phyloP scores from a whole-genome alignment of 148 eudicot species.

The Chenopodium quinoa region DNA sequence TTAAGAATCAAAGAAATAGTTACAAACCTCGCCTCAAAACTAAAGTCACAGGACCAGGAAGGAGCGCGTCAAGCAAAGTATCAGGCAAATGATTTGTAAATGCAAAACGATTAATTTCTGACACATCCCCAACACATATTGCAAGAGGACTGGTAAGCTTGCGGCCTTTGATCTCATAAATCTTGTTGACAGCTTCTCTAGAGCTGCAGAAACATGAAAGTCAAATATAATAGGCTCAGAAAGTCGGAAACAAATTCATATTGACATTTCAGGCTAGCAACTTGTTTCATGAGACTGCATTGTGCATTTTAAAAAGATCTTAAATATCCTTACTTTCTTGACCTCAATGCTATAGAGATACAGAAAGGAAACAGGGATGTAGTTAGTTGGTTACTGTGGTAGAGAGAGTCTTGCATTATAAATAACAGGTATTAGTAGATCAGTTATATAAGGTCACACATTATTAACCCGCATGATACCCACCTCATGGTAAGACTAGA shows the following conservation, averaged over 20 bases:
- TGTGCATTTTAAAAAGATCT: not conserved
- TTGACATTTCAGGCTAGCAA: not conserved
- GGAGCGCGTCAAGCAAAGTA: conserved; percentile 69
- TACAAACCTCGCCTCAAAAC: conserved; percentile 76
- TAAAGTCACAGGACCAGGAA: conserved; percentile 95
- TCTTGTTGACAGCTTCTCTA: conserved; percentile 67
- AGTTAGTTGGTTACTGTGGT: not conserved
- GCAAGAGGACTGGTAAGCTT: conserved; percentile 85
- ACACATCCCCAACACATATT: conserved; percentile 87
- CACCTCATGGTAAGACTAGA: not conserved
- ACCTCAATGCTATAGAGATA: not conserved
- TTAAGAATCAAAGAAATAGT: not conserved
- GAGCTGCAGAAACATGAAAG: conserved; percentile 55
- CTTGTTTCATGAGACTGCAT: not conserved
- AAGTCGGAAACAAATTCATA: not conserved
- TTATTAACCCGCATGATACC: not conserved
- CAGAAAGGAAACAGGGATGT: too few relatives aligned
- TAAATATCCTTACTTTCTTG: not conserved
- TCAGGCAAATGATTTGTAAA: conserved; percentile 69
- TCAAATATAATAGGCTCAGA: conserved; percentile 6
- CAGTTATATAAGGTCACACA: not conserved
- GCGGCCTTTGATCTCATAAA: conserved; percentile 94
- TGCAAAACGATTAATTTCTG: conserved; percentile 69
- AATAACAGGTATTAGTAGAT: not conserved
- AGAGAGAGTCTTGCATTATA: not conserved